These are phyloP conservation scores for Papiliotrema terrestris DNA, from an alignment of 1,284 basidiomycete genomes.

Conservation along the genomic window DNA sequence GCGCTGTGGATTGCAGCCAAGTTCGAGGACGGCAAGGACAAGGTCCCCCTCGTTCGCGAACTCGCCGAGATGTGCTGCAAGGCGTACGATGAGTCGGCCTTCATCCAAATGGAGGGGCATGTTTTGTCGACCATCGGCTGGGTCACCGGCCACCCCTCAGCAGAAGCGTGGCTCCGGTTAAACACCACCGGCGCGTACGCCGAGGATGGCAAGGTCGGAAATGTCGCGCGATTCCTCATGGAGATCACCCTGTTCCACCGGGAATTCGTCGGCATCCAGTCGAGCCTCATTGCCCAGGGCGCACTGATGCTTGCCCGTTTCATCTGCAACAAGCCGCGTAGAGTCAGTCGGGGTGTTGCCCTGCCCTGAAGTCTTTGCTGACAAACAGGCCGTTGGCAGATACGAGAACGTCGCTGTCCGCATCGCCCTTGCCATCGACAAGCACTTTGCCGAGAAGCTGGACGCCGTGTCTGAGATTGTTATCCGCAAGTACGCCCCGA, in stretches of 20 bases:
- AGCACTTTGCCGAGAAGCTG: slow-evolving; percentile 75
- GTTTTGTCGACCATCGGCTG: slow-evolving; percentile 94
- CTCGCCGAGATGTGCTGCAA: slow-evolving; percentile 91
- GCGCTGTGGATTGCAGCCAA: slow-evolving; percentile 99
- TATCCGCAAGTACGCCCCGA: slow-evolving; percentile 95
- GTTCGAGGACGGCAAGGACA: slow-evolving; percentile 98
- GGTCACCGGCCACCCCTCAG: slow-evolving; percentile 95
- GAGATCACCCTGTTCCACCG: slow-evolving; percentile 96
- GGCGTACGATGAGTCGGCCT: slow-evolving; percentile 92
- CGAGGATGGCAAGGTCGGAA: slow-evolving; percentile 85
- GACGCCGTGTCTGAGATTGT: slow-evolving; percentile 88
- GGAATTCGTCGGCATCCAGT: slow-evolving; percentile 81
- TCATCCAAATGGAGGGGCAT: slow-evolving; percentile 94
- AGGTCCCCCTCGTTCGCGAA: slow-evolving; percentile 91
- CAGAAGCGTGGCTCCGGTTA: slow-evolving; percentile 89
- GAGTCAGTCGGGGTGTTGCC: slow-evolving; percentile 52
- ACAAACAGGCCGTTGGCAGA: slow-evolving; percentile 1
- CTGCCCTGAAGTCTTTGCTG: neutral
- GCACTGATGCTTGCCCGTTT: slow-evolving; percentile 83
- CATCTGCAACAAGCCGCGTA: slow-evolving; percentile 72
- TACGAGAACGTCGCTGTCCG: slow-evolving; percentile 36
- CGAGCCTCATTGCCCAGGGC: slow-evolving; percentile 83
- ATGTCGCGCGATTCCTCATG: slow-evolving; percentile 95
- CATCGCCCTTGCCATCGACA: slow-evolving; percentile 75
- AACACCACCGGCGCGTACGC: slow-evolving; percentile 50